Conservation (phyloP, 768 basidiomycete genomes). For the Leccinum arenicola region DNA sequence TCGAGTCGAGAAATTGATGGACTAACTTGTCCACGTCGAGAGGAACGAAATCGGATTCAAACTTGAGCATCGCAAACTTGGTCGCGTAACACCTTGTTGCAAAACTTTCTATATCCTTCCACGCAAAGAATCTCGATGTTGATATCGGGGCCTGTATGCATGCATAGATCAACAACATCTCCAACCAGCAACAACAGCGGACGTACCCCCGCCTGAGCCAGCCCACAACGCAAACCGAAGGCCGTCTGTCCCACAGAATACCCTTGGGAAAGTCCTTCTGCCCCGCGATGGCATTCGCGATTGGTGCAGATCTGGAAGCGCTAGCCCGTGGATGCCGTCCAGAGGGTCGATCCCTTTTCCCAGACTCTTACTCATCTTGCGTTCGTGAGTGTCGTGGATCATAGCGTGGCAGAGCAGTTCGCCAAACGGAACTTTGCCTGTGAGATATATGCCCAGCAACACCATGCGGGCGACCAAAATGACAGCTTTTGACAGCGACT, state of each 20-base stretch:
- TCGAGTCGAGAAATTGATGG: neutral
- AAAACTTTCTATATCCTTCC: constrained; percentile 81
- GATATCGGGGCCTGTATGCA: constrained; percentile 79
- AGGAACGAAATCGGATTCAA: constrained; percentile 66
- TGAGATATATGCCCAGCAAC: constrained; percentile 85
- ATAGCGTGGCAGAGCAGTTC: constrained; percentile 96
- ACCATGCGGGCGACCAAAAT: constrained; percentile 99
- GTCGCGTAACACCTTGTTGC: constrained; percentile 86
- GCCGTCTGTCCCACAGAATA: constrained; percentile 97
- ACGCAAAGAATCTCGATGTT: constrained; percentile 91
- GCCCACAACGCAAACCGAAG: constrained; percentile 93
- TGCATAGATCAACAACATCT: neutral
- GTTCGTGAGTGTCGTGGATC: constrained; percentile 97
- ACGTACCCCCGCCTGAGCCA: constrained; percentile 81
- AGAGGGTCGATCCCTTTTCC: constrained; percentile 97
- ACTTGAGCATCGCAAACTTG: too few species aligned
- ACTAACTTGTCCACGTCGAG: too few species aligned
- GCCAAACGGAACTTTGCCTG: constrained; percentile 87
- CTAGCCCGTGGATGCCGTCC: constrained; percentile 81
- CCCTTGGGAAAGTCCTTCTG: constrained; percentile 91
- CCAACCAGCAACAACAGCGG: neutral
- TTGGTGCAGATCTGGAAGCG: constrained; percentile 52
- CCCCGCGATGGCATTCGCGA: constrained; percentile 83
- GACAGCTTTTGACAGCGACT: too few species aligned
- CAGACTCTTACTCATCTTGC: constrained; percentile 98